These are phyloP conservation scores for Lichtheimia ramosa DNA, from an alignment of 371 early-diverging fungal species.

Conservation along the genomic window DNA sequence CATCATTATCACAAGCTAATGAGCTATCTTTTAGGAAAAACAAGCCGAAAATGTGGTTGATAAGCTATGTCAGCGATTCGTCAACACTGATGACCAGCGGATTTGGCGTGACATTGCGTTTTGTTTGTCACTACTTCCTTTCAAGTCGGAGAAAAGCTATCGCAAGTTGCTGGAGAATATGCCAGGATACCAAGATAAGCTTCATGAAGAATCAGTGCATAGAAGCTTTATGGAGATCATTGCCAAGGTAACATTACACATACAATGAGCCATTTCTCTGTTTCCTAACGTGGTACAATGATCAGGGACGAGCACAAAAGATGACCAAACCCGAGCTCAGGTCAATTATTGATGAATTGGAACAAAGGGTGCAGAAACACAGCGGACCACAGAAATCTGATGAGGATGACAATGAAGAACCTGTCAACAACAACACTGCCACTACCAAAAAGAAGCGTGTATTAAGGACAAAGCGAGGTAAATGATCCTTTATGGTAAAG, in stretches of 20 bases:
- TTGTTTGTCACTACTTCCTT: constrained; percentile 87
- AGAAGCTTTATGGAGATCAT: constrained; percentile 84
- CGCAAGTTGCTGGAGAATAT: constrained; percentile 80
- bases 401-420: neutral
- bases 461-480: constrained; percentile 1
- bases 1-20: neutral
- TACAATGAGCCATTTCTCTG: too few relatives aligned
- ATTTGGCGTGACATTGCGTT: constrained; percentile 92
- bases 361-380: constrained; percentile 51
- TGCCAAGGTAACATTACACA: constrained; percentile 60
- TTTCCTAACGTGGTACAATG: too few relatives aligned
- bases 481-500: neutral
- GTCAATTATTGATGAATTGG: constrained; percentile 78
- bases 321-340: constrained; percentile 74
- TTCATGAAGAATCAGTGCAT: constrained; percentile 80
- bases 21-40: constrained; percentile 64
- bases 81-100: constrained; percentile 68
- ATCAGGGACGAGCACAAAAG: constrained; percentile 60
- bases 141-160: constrained; percentile 81
- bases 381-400: constrained; percentile 21
- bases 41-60: constrained; percentile 94
- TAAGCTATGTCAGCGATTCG: constrained; percentile 92
- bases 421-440: neutral
- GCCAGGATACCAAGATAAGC: constrained; percentile 84
- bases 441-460: neutral